Evolutionary conservation across 768 basidiomycete genomes (phyloP), one percentile per base, ranked within the genome.

Genomic region (Panaeolus cyanescens): DNA sequence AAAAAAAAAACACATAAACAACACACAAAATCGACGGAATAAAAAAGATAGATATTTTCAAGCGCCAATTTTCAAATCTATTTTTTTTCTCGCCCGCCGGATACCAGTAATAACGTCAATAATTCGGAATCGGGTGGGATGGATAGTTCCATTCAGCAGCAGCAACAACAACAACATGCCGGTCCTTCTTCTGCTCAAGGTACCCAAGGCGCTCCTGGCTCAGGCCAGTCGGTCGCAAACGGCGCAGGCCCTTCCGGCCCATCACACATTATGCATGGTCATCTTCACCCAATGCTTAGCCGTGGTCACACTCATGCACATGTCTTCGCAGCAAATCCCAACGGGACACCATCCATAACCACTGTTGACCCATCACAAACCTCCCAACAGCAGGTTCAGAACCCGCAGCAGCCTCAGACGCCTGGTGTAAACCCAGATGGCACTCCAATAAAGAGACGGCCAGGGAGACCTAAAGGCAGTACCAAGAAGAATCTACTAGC

Each of bases 391-490:
- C 62, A 45, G 33, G 45, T 53, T 32, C 55, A 57, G 53, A 55
- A 55, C 34, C 36, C 37, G 25, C 63, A 64, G 31, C 57, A 63
- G 54, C 32, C 61, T 36, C 45, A 37, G 19, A 61, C 42, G 37
- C 39, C 66, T 36, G 58, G 37, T 5, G 40, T 66, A n/a, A 66
- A 68, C 58, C 40, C 65, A 17, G 70, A 69, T 55, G 68, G 67
- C 1, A 62, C 62, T 1, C 72, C 74, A 13, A 59, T 64, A 19
- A 92, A 92, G 71, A 87, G 91, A 40, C 83, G 84, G 17, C 89
- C 90, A 10, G 91, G 91, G 2, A 79, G 91, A 32, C 91, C 91
- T 5, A 91, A 91, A 70, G 91, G 91, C 33, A 91, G 89, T 68
- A 89, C 88, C 12, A 91, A 90, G 77, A 93, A 92, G 70, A 77